These are phyloP conservation scores for Thecaphora frezii DNA, from an alignment of 1,284 basidiomycete genomes.

Conservation along the genomic window DNA sequence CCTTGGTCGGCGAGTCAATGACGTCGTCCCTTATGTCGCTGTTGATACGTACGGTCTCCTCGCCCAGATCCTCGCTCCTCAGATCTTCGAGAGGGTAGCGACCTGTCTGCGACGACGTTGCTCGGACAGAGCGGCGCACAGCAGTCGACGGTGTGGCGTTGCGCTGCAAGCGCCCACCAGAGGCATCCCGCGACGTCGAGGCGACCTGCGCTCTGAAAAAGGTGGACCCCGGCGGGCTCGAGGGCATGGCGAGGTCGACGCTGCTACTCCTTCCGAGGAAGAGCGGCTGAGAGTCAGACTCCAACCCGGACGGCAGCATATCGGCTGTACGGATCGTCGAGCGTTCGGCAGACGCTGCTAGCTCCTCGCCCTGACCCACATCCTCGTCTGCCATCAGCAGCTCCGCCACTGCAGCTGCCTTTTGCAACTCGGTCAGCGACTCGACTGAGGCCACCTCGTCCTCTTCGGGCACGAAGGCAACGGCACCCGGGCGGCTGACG, in stretches of 20 bases:
- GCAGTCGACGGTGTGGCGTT: neutral
- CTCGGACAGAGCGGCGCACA: neutral
- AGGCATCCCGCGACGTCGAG: neutral
- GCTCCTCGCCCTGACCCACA: neutral
- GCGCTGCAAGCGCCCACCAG: neutral
- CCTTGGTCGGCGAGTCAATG: slow-evolving; percentile 23
- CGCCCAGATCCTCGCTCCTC: slow-evolving; percentile 1
- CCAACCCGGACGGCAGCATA: too few relatives aligned
- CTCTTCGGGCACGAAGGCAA: too few relatives aligned
- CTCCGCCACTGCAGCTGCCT: slow-evolving; percentile 15
- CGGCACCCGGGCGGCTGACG: too few relatives aligned
- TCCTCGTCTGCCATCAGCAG: slow-evolving; percentile 12
- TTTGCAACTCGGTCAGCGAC: slow-evolving; percentile 18
- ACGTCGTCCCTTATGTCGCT: slow-evolving; percentile 9
- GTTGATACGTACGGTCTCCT: neutral
- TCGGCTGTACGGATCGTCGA: neutral
- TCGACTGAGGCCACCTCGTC: neutral
- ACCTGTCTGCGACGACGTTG: neutral
- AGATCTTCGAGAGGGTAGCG: neutral
- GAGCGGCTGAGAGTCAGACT: too few relatives aligned
- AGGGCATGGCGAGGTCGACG: slow-evolving; percentile 20
- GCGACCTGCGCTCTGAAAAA: neutral
- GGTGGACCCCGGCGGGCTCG: slow-evolving; percentile 16
- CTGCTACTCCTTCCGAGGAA: slow-evolving; percentile 1
- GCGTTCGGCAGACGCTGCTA: too few relatives aligned